Base-by-base conservation (phyloP, 2,329 filamentous ascomycete genomes). In the Triangularia verruculosa region DNA sequence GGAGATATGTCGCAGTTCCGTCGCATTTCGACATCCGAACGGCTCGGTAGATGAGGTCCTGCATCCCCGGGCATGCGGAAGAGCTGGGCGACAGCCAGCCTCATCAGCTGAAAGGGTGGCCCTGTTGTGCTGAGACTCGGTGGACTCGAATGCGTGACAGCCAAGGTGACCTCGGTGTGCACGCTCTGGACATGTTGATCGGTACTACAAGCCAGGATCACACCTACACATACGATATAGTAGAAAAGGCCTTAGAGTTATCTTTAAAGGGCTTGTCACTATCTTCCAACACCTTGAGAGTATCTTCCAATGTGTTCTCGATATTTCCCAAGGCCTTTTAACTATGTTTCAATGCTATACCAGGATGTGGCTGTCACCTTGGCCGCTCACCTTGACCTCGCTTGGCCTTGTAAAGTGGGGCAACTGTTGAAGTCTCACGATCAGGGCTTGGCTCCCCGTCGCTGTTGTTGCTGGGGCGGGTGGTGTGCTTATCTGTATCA, bases 1-100 rank as follows among this genome's bases (percentile, higher is more conserved):
- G 57, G 57, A 59, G 39, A 59, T 59, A 52, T 59, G 57, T 59
- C 57, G 57, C 57, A 28, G 27, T 52, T 59, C 57, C 57, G 57
- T 59, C 57, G 39, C 32, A 51, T 59, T 59, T 59, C 57, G 57
- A 59, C 57, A 59, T 39, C 57, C 57, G 57, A n/a, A 54, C 57
- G 57, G 57, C 57, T 59, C 39, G 56, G 56, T 25, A 58, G 39
- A 25, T 17, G 57, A 28, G 57, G 34, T 22, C 57, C 57, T 59
- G 57, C 57, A 59, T 24, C 25, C 39, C 34, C 57, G 57, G 57
- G 24, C 57, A 59, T 20, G 57, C 39, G 20, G 57, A 59, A 47
- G 25, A 17, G 57, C 12, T 27, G 20, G 51, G 51, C 51, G 22
- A 28, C 51, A 25, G 51, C n/a, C 20, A 54, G 51, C 51, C 25